These are phyloP conservation scores for Onygenales sp. DNA, from an alignment of 2,329 filamentous ascomycete genomes.

Conservation along the genomic window DNA sequence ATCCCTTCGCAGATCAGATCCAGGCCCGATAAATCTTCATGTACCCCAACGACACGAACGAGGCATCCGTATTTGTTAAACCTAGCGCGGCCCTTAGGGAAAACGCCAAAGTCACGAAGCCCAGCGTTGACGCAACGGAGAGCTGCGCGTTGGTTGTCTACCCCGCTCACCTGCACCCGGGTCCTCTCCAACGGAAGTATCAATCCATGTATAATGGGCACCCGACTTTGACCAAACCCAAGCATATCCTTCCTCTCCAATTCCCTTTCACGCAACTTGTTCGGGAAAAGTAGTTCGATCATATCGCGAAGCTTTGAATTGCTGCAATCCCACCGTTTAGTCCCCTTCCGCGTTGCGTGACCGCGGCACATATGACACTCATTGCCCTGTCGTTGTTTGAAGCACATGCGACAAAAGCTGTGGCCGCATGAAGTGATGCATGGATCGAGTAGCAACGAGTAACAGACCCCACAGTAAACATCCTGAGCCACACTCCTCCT, in stretches of 20 bases:
- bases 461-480: slow-evolving; percentile 83
- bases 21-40: too few relatives aligned
- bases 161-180: background rate
- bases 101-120: too few relatives aligned
- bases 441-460: slow-evolving; percentile 69
- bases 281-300: slow-evolving; percentile 59
- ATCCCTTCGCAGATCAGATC: too few relatives aligned
- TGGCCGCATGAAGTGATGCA: slow-evolving; percentile 80
- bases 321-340: slow-evolving; percentile 34
- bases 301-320: slow-evolving; percentile 58
- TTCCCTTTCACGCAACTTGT: slow-evolving; percentile 51
- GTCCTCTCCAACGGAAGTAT: slow-evolving; percentile 38
- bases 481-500: slow-evolving; percentile 57
- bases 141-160: slow-evolving; percentile 3
- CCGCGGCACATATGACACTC: slow-evolving; percentile 75
- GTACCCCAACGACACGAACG: too few relatives aligned
- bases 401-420: slow-evolving; percentile 75
- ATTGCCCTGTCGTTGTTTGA: slow-evolving; percentile 63
- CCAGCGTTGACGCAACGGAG: too few relatives aligned
- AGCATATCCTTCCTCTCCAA: slow-evolving; percentile 49
- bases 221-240: slow-evolving; percentile 41
- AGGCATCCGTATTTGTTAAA: too few relatives aligned
- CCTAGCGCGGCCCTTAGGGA: too few relatives aligned
- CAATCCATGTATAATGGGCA: slow-evolving; percentile 62
- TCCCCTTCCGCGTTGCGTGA: slow-evolving; percentile 42